These are phyloP conservation scores for Marasmius sp. DNA, from an alignment of 1,284 basidiomycete genomes.

Conservation along the genomic window DNA sequence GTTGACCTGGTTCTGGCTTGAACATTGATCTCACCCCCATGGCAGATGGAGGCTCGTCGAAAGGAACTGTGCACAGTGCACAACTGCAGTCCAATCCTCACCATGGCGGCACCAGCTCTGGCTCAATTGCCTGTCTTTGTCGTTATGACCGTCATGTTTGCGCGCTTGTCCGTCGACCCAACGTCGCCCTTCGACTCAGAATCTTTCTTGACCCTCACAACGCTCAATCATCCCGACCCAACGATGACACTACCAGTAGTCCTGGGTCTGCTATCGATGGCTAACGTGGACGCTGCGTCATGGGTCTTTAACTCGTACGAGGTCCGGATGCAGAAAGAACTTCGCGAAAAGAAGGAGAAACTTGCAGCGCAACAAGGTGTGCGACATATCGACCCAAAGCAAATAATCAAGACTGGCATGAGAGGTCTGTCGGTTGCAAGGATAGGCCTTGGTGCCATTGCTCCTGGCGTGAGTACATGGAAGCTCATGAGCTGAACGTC, in stretches of 20 bases:
- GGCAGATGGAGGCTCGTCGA: constrained; percentile 54
- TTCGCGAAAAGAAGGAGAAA: constrained; percentile 45
- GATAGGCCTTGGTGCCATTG: constrained; percentile 74
- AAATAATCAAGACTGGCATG: constrained; percentile 61
- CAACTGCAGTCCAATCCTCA: constrained; percentile 56
- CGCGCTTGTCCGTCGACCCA: constrained; percentile 54
- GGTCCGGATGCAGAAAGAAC: constrained; percentile 41
- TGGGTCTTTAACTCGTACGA: constrained; percentile 66
- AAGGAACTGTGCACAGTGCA: constrained; percentile 60
- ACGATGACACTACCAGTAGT: constrained; percentile 69
- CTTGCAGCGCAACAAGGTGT: constrained; percentile 43
- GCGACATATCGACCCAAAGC: constrained; percentile 46
- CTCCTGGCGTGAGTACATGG: constrained; percentile 66
- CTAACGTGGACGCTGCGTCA: constrained; percentile 73
- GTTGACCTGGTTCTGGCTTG: constrained; percentile 8
- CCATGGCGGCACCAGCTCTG: constrained; percentile 62
- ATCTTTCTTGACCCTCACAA: constrained; percentile 70
- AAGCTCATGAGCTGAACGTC: not conserved
- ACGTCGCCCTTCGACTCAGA: constrained; percentile 69
- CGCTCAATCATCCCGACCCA: constrained; percentile 69
- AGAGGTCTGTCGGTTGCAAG: constrained; percentile 66
- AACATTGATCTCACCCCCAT: not conserved
- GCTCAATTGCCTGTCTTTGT: constrained; percentile 77
- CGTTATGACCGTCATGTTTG: constrained; percentile 58
- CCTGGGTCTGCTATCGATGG: constrained; percentile 72